Evolutionary conservation across 352 stramenopile genomes (phyloP), one percentile per base, ranked within the genome.

Genomic region (Globisporangium perplexum): DNA sequence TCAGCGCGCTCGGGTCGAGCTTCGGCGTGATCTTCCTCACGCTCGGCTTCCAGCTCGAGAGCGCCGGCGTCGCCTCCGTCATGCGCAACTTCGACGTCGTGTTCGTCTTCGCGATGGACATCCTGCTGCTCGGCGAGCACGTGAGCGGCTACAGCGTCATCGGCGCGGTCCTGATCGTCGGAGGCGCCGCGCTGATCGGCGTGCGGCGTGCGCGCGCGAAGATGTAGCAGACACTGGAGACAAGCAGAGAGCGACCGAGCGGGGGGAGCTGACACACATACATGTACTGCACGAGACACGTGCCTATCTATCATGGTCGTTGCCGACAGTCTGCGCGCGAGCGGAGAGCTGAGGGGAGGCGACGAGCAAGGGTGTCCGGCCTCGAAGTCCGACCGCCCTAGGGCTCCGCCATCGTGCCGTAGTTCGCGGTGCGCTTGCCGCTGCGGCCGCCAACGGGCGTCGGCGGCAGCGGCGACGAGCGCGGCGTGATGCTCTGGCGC

Each of bases 41-140:
- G 15, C 68, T 69, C 17, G 75, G 77, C 7, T 74, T 86, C 31
- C 73, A 89, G 64, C 66, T 68, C 5, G 78, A 83, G 41, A 72
- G 81, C 38, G 73, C 73, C 0, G 78, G 73, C 3, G 76, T 89
- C 48, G 73, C 67, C 2, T 86, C 75, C 2, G 74, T 85, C 59
- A 84, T 89, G 74, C 66, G 69, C 28, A 86, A 87, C 54, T 80
- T 86, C 43, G 72, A 89, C 68, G 69, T 89, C 31, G 60, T 89
- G 1, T 89, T 86, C 47, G 75, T 89, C 41, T 72, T 89, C 50
- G 53, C 75, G 10, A 57, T 73, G 47, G 78, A 86, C 51, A 71
- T 56, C 14, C 58, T 62, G 24, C 63, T 87, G 7, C 63, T 89
- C 0, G 68, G 70, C 17, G 75, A 87, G 42, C 28, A 68, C 20